Evolutionary conservation across 495 filamentous ascomycete genomes (phyloP).

Genomic region (Tuber calosporum): DNA sequence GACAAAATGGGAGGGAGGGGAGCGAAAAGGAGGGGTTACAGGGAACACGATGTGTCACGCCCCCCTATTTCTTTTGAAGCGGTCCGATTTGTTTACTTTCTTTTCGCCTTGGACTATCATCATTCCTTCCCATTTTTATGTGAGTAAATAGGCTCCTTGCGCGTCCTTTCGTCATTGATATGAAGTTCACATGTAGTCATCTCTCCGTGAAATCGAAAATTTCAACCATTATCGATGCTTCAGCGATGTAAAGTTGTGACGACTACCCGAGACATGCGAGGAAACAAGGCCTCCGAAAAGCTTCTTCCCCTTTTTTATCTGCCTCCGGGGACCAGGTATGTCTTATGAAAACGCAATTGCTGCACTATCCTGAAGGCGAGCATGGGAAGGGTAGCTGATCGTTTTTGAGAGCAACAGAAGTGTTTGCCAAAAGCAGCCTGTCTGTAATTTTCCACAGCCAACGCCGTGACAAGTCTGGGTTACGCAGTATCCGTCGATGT

Average conservation of each 20-base stretch:
- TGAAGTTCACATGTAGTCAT: neutral
- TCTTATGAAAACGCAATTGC: constrained; percentile 1
- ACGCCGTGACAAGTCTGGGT: neutral
- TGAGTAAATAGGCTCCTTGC: neutral
- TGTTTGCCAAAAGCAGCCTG: constrained; percentile 2
- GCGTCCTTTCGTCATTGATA: constrained; percentile 1
- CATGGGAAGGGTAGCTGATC: neutral
- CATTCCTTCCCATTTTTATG: neutral
- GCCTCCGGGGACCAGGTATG: constrained; percentile 1
- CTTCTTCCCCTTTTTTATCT: neutral
- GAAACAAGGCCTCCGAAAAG: neutral
- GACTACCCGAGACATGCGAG: neutral
- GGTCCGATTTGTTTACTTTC: neutral
- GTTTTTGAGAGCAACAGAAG: neutral
- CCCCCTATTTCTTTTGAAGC: neutral
- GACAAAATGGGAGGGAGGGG: neutral
- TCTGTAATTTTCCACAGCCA: neutral
- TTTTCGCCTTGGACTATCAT: neutral
- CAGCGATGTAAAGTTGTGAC: neutral
- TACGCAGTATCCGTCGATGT: neutral
- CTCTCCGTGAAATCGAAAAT: constrained; percentile 3
- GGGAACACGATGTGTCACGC: constrained; percentile 1
- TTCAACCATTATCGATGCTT: neutral
- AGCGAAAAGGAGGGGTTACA: constrained; percentile 3
- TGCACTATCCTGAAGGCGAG: neutral